Conservation (phyloP, 179 eudicot species). For the Heliamphora pulchella region DNA sequence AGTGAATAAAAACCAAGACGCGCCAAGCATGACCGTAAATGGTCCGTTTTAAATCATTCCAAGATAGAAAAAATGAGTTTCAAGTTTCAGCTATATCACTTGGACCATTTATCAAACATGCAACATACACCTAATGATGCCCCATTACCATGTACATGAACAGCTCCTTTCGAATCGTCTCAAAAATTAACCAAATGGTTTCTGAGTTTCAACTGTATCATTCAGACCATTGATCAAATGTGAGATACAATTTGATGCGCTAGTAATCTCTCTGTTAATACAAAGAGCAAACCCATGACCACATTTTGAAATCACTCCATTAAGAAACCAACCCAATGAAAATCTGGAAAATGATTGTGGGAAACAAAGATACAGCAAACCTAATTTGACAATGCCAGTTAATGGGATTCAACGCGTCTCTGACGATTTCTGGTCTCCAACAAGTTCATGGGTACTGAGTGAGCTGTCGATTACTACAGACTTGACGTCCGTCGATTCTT, state of each 20-base stretch:
- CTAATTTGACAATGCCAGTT: background rate
- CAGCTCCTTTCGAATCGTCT: no score
- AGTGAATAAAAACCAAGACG: no score
- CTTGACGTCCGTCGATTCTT: conserved; percentile 8
- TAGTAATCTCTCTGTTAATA: background rate
- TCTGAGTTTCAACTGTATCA: background rate
- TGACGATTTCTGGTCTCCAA: conserved; percentile 27
- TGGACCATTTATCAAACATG: no score
- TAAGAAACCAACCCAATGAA: background rate
- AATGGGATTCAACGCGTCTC: conserved; percentile 11
- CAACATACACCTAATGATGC: no score
- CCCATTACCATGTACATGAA: no score
- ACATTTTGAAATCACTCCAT: background rate
- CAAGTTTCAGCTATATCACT: no score
- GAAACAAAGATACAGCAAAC: conserved; percentile 3
- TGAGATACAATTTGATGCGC: background rate
- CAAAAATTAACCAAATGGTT: no score
- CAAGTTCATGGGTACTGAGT: conserved; percentile 18
- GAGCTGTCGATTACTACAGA: background rate
- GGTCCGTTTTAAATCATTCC: no score
- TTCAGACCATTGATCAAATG: background rate
- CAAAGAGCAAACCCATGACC: background rate
- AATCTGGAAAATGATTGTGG: no score
- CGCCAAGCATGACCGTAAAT: no score
- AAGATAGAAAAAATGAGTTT: no score